phyloP scores from a whole-genome alignment of 306 rosid species.

The Vachellia pachyceras region DNA sequence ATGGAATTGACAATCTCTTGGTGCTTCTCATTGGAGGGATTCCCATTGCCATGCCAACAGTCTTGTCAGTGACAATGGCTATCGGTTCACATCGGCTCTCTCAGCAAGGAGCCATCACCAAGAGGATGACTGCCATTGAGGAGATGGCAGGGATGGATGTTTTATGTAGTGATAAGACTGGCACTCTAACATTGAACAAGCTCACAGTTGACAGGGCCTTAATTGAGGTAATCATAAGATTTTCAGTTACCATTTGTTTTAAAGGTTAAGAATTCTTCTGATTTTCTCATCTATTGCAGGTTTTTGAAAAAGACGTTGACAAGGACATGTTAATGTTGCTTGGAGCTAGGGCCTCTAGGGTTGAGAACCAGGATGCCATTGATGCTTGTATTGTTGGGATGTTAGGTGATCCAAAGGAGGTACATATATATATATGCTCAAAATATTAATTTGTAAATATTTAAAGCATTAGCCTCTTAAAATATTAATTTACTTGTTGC shows the following conservation, averaged over 20 bases:
- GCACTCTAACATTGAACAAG: slow-evolving; percentile 78
- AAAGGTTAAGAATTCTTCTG: slow-evolving; percentile 8
- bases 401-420: slow-evolving; percentile 86
- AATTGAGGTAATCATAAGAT: slow-evolving; percentile 59
- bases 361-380: slow-evolving; percentile 89
- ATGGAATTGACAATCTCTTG: slow-evolving; percentile 81
- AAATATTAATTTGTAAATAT: not conserved
- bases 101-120: slow-evolving; percentile 83
- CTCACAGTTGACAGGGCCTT: slow-evolving; percentile 73
- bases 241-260: not conserved
- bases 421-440: not conserved
- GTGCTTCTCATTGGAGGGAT: slow-evolving; percentile 90
- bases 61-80: slow-evolving; percentile 89
- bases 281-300: slow-evolving; percentile 42
- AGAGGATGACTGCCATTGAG: slow-evolving; percentile 92
- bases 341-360: slow-evolving; percentile 85
- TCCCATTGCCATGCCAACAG: slow-evolving; percentile 91
- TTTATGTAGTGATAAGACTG: slow-evolving; percentile 83
- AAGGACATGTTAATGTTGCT: slow-evolving; percentile 57
- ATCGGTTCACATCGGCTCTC: slow-evolving; percentile 85
- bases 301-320: slow-evolving; percentile 58
- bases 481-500: too few relatives aligned
- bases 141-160: slow-evolving; percentile 96
- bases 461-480: not conserved
- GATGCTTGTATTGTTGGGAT: slow-evolving; percentile 86